Percentiles rank a stretch among this genome's conserved stretches.
Conservation (phyloP, 2,329 filamentous ascomycete genomes). For the Orbilia quercus region DNA sequence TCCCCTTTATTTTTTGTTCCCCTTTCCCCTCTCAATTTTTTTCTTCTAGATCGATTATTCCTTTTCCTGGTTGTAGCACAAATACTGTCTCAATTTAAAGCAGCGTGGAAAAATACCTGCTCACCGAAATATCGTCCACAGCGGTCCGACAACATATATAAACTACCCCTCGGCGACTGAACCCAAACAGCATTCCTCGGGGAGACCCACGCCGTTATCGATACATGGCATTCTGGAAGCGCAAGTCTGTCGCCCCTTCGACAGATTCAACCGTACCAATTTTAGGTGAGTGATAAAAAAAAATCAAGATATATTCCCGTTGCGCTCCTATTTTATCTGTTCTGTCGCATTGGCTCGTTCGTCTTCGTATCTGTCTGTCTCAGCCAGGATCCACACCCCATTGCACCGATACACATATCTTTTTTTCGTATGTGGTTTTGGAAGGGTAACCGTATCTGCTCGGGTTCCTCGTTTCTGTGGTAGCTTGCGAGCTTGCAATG, state of each 20-base stretch:
- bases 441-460: too few relatives aligned
- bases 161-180: constrained; percentile 11
- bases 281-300: constrained; percentile 33
- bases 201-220: neutral
- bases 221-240: constrained; percentile 54
- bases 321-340: constrained; percentile 12
- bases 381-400: constrained; percentile 39
- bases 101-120: neutral
- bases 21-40: constrained; percentile 6
- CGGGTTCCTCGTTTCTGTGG: neutral
- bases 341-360: constrained; percentile 23
- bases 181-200: constrained; percentile 1
- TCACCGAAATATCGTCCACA: neutral
- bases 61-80: constrained; percentile 7
- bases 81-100: constrained; percentile 26
- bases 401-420: constrained; percentile 42
- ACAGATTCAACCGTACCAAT: constrained; percentile 54
- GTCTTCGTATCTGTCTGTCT: constrained; percentile 18
- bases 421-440: constrained; percentile 3
- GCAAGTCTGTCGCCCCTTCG: constrained; percentile 54
- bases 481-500: neutral
- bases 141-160: neutral
- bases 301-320: constrained; percentile 1
- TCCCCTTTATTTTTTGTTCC: neutral
- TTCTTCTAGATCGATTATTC: neutral